A percentile compares a stretch with the other conserved stretches of the same genome.
Conservation (phyloP, 345 rosid genomes). For the Populus ilicifolia region DNA sequence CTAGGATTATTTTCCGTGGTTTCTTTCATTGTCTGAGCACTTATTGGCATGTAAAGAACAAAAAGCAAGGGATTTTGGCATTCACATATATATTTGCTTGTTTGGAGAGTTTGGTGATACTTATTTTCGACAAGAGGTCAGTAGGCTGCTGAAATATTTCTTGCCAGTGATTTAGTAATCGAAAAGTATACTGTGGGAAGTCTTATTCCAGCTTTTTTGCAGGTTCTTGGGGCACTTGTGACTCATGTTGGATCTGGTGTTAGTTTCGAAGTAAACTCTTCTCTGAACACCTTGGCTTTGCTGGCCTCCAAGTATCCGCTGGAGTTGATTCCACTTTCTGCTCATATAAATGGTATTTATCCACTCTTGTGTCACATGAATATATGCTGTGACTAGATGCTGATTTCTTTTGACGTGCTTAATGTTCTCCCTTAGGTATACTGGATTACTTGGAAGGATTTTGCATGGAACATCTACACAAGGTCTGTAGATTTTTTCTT, state of each 20-base stretch:
- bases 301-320: conserved; percentile 53
- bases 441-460: conserved; percentile 90
- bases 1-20: conserved; percentile 65
- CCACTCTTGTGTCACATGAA: neutral
- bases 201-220: conserved; percentile 28
- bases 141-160: conserved; percentile 8
- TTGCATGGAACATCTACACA: conserved; percentile 59
- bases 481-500: conserved; percentile 37
- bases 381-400: neutral
- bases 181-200: neutral
- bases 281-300: conserved; percentile 57
- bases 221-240: conserved; percentile 77
- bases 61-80: conserved; percentile 67
- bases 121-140: conserved; percentile 75
- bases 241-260: conserved; percentile 83
- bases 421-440: conserved; percentile 49
- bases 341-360: conserved; percentile 67
- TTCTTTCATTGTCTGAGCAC: conserved; percentile 68
- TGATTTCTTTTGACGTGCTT: neutral
- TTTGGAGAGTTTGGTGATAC: conserved; percentile 64
- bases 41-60: conserved; percentile 73
- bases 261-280: conserved; percentile 65
- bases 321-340: conserved; percentile 67
- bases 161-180: neutral
- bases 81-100: conserved; percentile 48